phyloP scores from a whole-genome alignment of 768 basidiomycete species.

The Naganishia kalamii region DNA sequence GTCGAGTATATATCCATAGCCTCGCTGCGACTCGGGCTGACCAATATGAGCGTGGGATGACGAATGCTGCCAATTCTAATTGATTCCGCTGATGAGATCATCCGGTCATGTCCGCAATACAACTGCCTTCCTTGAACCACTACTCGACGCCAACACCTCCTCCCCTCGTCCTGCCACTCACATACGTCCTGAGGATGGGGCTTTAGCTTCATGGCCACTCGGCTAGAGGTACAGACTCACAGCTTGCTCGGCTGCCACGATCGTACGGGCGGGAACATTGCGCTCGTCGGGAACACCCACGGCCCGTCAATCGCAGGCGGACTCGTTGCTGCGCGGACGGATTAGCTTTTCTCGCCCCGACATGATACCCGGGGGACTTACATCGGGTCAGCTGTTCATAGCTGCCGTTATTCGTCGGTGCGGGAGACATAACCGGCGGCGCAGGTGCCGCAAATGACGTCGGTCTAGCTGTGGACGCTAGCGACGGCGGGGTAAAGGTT shows the following conservation, averaged over 20 bases:
- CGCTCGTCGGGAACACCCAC: slow-evolving; percentile 45
- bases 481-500: slow-evolving; percentile 30
- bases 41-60: too few relatives aligned
- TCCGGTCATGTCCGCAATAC: background rate
- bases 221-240: slow-evolving; percentile 28
- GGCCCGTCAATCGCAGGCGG: slow-evolving; percentile 42
- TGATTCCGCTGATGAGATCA: background rate
- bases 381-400: background rate
- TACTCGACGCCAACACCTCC: background rate
- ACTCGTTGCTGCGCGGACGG: slow-evolving; percentile 14
- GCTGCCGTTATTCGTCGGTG: background rate
- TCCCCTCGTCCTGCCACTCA: background rate
- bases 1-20: too few relatives aligned
- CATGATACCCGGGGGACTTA: background rate
- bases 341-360: background rate
- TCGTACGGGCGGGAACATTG: slow-evolving; percentile 44
- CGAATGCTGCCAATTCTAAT: background rate
- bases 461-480: background rate
- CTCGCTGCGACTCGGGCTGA: too few relatives aligned
- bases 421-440: slow-evolving; percentile 23
- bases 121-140: background rate
- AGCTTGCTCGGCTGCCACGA: slow-evolving; percentile 34
- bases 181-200: background rate
- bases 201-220: too few relatives aligned
- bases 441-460: slow-evolving; percentile 24